A percentile compares a stretch with the other conserved stretches of the same genome.
Conservation (phyloP, 2,329 filamentous ascomycete genomes). For the Ophioceras dolichostomum region DNA sequence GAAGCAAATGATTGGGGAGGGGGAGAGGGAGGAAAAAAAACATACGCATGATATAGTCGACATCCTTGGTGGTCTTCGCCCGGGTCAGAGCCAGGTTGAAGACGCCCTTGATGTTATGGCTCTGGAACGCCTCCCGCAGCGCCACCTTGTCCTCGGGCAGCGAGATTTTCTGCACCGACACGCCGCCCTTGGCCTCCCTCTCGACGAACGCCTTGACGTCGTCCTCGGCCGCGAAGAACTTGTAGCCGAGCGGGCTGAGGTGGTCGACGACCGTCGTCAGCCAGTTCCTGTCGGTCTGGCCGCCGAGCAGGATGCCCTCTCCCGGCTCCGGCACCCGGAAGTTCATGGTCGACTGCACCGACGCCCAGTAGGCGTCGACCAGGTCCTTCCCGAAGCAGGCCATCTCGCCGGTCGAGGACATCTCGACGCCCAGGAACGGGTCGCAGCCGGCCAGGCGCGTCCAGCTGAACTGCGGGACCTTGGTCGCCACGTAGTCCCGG, state of each 20-base stretch:
- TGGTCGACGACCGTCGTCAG: conserved; percentile 76
- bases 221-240: conserved; percentile 75
- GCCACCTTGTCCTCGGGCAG: conserved; percentile 96
- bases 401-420: conserved; percentile 95
- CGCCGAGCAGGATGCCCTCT: conserved; percentile 89
- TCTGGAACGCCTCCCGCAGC: conserved; percentile 88
- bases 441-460: conserved; percentile 94
- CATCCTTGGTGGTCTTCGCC: conserved; percentile 74
- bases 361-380: conserved; percentile 95
- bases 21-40: background rate
- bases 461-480: conserved; percentile 99
- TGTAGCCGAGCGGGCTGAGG: conserved; percentile 82
- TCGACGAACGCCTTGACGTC: conserved; percentile 79
- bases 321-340: conserved; percentile 93
- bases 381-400: conserved; percentile 96
- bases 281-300: conserved; percentile 56
- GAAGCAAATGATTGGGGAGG: background rate
- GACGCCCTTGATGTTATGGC: conserved; percentile 89
- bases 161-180: conserved; percentile 79
- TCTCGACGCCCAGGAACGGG: conserved; percentile 95
- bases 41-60: conserved; percentile 89
- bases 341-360: conserved; percentile 96
- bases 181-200: conserved; percentile 49
- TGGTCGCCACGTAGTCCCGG: conserved; percentile 88
- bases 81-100: conserved; percentile 86